phyloP scores from a whole-genome alignment of 2,329 filamentous ascomycete genomes.

The Calonectria pauciramosa region DNA sequence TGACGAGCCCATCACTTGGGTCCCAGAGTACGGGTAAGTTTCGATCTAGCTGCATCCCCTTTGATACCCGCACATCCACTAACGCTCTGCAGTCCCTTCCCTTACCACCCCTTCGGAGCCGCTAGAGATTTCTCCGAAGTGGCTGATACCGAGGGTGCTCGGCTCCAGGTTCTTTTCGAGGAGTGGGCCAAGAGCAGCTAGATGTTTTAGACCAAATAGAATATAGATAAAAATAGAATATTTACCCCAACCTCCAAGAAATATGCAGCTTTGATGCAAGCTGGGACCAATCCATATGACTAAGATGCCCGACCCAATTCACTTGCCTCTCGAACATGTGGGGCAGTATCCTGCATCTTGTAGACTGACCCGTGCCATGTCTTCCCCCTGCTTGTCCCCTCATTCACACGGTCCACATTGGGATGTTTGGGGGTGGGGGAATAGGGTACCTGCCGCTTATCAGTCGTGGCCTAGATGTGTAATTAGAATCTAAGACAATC shows the following conservation, averaged over 20 bases:
- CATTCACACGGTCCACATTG: background rate
- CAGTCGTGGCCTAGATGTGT: no score
- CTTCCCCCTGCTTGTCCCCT: background rate
- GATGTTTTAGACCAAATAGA: background rate
- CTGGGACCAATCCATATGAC: background rate
- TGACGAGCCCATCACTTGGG: conserved; percentile 20
- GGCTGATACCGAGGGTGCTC: conserved; percentile 41
- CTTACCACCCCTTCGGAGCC: conserved; percentile 42
- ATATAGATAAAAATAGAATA: conserved; percentile 6
- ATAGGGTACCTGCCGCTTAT: background rate
- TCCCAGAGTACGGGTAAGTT: conserved; percentile 33
- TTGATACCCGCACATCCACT: conserved; percentile 3
- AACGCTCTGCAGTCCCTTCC: conserved; percentile 36
- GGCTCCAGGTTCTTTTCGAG: conserved; percentile 41
- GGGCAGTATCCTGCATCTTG: background rate
- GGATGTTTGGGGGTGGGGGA: background rate
- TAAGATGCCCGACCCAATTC: background rate
- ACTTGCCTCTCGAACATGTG: background rate
- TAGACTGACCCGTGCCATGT: background rate
- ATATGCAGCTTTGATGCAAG: background rate
- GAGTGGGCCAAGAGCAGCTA: conserved; percentile 23
- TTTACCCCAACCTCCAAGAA: background rate
- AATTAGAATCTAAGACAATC: no score
- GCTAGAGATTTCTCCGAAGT: conserved; percentile 39
- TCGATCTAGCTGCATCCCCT: background rate